These are phyloP conservation scores for Coffea canephora DNA, from an alignment of 257 asterid species.

Conservation along the genomic window DNA sequence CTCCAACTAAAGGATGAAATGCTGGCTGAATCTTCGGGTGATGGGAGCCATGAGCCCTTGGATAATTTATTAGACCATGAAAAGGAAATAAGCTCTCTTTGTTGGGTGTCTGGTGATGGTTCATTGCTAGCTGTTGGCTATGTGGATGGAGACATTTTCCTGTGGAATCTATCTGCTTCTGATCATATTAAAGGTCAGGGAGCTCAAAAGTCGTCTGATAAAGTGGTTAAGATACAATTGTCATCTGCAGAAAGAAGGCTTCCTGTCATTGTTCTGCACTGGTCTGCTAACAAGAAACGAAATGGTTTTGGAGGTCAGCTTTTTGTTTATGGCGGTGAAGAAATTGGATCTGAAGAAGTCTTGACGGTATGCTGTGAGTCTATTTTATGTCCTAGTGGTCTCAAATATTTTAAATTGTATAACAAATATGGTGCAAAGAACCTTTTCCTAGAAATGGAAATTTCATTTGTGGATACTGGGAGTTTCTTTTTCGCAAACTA, in stretches of 20 bases:
- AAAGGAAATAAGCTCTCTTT: slow-evolving; percentile 90
- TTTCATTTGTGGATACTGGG: neutral
- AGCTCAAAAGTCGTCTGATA: slow-evolving; percentile 39
- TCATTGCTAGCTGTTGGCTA: slow-evolving; percentile 93
- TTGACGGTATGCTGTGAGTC: slow-evolving; percentile 62
- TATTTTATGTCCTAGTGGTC: slow-evolving; percentile 13
- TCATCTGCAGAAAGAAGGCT: slow-evolving; percentile 78
- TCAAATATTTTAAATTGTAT: neutral
- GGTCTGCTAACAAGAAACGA: slow-evolving; percentile 60
- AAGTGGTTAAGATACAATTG: slow-evolving; percentile 70
- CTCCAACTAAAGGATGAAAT: slow-evolving; percentile 48
- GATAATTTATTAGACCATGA: slow-evolving; percentile 48
- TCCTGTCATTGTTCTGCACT: slow-evolving; percentile 90
- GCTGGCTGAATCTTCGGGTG: slow-evolving; percentile 45
- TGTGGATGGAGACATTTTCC: slow-evolving; percentile 91
- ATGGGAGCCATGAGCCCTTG: slow-evolving; percentile 34
- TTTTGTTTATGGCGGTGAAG: slow-evolving; percentile 90
- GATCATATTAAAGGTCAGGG: slow-evolving; percentile 41
- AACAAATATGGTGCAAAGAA: neutral
- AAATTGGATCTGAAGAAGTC: slow-evolving; percentile 93
- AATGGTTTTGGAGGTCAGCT: slow-evolving; percentile 66
- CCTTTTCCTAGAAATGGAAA: neutral
- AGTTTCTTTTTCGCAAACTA: neutral
- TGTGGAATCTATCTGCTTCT: slow-evolving; percentile 71
- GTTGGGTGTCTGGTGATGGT: slow-evolving; percentile 94